Evolutionary conservation across 2,329 filamentous ascomycete species (phyloP), one percentile per base, ranked within the genome.

Genomic region (Aureobasidium subglaciale): DNA sequence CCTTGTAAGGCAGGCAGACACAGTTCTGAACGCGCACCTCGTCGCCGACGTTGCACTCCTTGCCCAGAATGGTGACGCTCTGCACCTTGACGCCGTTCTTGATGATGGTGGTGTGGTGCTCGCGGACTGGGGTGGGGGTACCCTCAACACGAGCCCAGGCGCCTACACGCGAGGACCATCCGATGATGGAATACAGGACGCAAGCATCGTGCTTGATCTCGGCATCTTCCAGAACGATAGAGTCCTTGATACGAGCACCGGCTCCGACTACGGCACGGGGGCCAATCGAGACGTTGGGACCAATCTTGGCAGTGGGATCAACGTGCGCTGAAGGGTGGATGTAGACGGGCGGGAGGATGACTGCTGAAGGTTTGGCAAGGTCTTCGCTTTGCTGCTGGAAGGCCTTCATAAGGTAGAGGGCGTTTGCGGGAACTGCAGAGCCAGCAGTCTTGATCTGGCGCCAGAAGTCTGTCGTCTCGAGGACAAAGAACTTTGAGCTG

Each of bases 401-500:
- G 18, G 93, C 92, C 77, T 96, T 90, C 70, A 95, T 90, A 55
- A 99, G 83, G 75, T 99, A 99, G 30, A 99, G 82, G 13, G 93
- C 93, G 68, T 97, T 97, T 60, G 93, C 93, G 15, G 93, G 93
- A 25, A 99, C 90, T 48, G 93, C 93, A 5, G 92, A 97, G 58
- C 93, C 93, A 58, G 93, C 93, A 1, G 93, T 96, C 82, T 99
- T 99, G 82, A 99, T 97, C 79, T 99, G 93, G 65, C 93, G 90
- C 93, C 93, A 99, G 74, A 99, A 99, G 72, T 97, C 93, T 77
- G 95, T 95, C 62, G 92, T 97, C 78, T 99, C 93, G 71, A 96
- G 88, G 29, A 97, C 93, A 74, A 90, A 97, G 78, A 99, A 99
- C 72, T 93, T 89, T 75, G 95, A 93, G 81, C 84, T 96, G 74